Evolutionary conservation across 345 rosid genomes (phyloP), one percentile per base, ranked within the genome.

Genomic region (Gossypium stocksii): DNA sequence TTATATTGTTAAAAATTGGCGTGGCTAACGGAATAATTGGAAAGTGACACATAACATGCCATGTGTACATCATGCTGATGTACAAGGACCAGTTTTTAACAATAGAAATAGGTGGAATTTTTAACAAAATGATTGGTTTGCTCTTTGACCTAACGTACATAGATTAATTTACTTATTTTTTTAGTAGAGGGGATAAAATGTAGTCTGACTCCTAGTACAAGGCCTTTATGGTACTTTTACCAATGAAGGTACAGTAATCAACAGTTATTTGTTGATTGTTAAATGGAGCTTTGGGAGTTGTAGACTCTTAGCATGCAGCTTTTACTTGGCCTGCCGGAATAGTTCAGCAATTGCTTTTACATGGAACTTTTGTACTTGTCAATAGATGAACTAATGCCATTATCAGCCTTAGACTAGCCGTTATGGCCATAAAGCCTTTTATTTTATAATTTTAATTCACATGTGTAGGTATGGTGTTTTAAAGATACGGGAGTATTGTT

Each of bases 401-500:
- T 27, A 17, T 69, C 25, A 69, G 22, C 25, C 17, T 68, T 69
- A 44, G 46, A 3, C 72, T 51, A 15, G 59, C 20, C 17, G 25
- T 27, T 69, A n/a, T 51, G 72, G 54, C 22, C 20, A 54, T 41
- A 17, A 44, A 34, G 80, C 57, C 27, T 22, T 51, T 52, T 83
- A 44, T 41, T 66, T 78, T 70, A 57, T 64, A 52, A 13, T 73
- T 75, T 60, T 38, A 59, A 77, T 66, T 70, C 49, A 63, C 74
- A 27, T 77, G 23, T 79, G 78, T 65, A 95, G 99, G 98, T 95
- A 93, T 2, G 94, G 97, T 1, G 99, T 93, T 61, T 71, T 89
- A 82, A 95, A 95, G 89, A 87, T 91, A 77, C 87, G 97, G 22
- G 99, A 95, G 76, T 87, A 87, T 64, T 93, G 99, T 77, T 87